Base-by-base conservation (phyloP, 2,329 filamentous ascomycete species). In the Fusarium armeniacum region DNA sequence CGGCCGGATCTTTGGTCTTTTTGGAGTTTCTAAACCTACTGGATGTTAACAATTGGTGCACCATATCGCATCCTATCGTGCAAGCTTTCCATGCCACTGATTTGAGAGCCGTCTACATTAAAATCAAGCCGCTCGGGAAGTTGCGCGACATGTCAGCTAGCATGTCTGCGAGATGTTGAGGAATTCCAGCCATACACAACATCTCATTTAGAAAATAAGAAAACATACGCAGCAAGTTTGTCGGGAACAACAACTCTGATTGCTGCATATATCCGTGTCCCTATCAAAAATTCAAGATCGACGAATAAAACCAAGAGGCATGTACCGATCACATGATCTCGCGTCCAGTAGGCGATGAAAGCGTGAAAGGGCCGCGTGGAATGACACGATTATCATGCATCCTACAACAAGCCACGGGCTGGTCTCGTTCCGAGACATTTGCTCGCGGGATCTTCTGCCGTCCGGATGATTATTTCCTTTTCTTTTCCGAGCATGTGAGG, bases 311-410 rank as follows among this genome's bases (percentile, higher is more conserved):
- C 6, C 49, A 51, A 46, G 24, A 44, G 18, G n/a, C 36, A 44
- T 18, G 9, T 16, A 51, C 30, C 49, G 8, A 40, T 51, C 49
- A 51, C 49, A 28, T 51, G 49, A 51, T 51, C 40, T 40, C 49
- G 49, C 49, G 49, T 40, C 49, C 18, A 22, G 24, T 20, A 16
- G 24, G 24, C 28, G 33, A 40, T 40, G 13, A 40, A 28, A 30
- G 28, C 15, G 33, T 35, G 33, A 35, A 11, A 50, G 12, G 32
- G 35, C 33, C 33, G 35, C 49, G 49, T 20, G n/a, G 20, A 12
- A 51, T 51, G 35, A 30, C 33, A 51, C 18, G 28, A 40, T 30
- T 40, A 20, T 20, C 35, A 22, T 20, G 24, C 26, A 51, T 28
- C 18, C 20, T 26, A 15, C 35, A 35, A 16, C 22, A 51, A 51